A percentile compares a stretch with the other conserved stretches of the same genome.
Evolutionary conservation across 2,329 filamentous ascomycete genomes (phyloP).

Genomic region (Fonsecaea nubica): DNA sequence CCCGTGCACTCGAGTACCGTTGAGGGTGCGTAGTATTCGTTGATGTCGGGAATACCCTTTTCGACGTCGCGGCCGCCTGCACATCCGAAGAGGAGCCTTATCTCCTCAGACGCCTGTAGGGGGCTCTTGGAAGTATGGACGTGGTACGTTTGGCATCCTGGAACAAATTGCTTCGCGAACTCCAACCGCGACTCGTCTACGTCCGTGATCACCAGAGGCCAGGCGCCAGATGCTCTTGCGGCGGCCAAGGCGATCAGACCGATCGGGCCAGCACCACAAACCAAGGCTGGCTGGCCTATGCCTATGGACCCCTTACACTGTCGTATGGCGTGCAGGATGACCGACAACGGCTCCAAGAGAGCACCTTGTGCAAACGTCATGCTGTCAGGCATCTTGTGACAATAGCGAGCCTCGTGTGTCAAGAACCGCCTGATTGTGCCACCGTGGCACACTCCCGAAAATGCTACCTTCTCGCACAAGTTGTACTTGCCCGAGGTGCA

Average conservation of each 20-base stretch:
- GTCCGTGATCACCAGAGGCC: conserved; percentile 70
- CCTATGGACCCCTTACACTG: conserved; percentile 54
- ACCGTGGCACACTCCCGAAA: conserved; percentile 66
- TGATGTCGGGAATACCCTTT: conserved; percentile 30
- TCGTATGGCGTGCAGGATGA: conserved; percentile 67
- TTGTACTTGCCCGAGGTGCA: conserved; percentile 52
- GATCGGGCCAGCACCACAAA: conserved; percentile 70
- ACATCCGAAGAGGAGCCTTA: conserved; percentile 61
- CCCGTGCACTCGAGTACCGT: conserved; percentile 71
- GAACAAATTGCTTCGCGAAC: conserved; percentile 66
- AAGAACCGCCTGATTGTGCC: conserved; percentile 69
- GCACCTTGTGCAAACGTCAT: conserved; percentile 66
- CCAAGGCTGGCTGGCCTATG: conserved; percentile 62
- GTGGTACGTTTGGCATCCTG: conserved; percentile 61
- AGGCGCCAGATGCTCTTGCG: conserved; percentile 66
- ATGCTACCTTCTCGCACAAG: conserved; percentile 62
- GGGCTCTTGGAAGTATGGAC: conserved; percentile 55
- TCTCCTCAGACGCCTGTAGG: conserved; percentile 59
- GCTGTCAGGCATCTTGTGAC: conserved; percentile 63
- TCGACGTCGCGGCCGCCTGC: conserved; percentile 14
- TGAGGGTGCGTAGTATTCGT: conserved; percentile 64
- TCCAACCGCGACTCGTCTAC: conserved; percentile 62
- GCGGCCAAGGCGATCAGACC: conserved; percentile 65
- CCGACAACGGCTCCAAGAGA: conserved; percentile 68
- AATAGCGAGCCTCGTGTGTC: conserved; percentile 66